These are phyloP conservation scores for Aristolochia fimbriata DNA, from an alignment of 164 flowering plant genomes.

Conservation along the genomic window DNA sequence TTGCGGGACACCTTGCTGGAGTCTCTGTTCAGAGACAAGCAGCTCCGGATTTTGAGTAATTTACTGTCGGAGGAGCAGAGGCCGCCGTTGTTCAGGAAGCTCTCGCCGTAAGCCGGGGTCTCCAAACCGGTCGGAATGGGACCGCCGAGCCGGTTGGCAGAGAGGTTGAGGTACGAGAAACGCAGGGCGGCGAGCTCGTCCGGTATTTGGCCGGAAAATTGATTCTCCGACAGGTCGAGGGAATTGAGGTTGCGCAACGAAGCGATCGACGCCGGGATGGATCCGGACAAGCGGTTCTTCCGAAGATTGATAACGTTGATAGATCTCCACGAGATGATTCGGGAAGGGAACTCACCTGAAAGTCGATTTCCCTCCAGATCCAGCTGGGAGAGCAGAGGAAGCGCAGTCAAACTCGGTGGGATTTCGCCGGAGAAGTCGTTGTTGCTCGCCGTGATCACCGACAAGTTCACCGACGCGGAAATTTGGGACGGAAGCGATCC, in stretches of 20 bases:
- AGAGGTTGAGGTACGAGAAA: conserved; percentile 31
- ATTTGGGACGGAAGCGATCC: conserved; percentile 37
- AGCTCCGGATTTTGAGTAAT: conserved; percentile 7
- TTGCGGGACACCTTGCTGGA: conserved; percentile 10
- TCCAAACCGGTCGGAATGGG: conserved; percentile 28
- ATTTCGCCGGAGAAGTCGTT: conserved; percentile 40
- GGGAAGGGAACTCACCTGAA: conserved; percentile 30
- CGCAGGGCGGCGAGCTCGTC: conserved; percentile 14
- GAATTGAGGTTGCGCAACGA: conserved; percentile 18
- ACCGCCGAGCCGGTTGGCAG: conserved; percentile 40
- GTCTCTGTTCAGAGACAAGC: conserved; percentile 6
- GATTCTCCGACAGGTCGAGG: conserved; percentile 41
- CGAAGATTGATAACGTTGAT: conserved; percentile 28
- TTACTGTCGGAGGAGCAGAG: conserved; percentile 31
- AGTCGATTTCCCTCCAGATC: conserved; percentile 37
- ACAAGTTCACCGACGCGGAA: conserved; percentile 17
- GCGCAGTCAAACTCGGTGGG: conserved; percentile 32
- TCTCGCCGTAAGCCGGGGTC: conserved; percentile 18
- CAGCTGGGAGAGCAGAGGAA: conserved; percentile 23
- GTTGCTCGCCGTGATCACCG: conserved; percentile 35
- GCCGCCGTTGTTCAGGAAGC: conserved; percentile 44
- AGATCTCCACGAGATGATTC: conserved; percentile 33
- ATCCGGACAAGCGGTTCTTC: conserved; percentile 33
- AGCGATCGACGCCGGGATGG: conserved; percentile 31
- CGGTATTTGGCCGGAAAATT: conserved; percentile 40